Evolutionary conservation across 192 early-diverging fungal species (phyloP), one percentile per base, ranked within the genome.

Genomic region (Backusella mclennaniae): DNA sequence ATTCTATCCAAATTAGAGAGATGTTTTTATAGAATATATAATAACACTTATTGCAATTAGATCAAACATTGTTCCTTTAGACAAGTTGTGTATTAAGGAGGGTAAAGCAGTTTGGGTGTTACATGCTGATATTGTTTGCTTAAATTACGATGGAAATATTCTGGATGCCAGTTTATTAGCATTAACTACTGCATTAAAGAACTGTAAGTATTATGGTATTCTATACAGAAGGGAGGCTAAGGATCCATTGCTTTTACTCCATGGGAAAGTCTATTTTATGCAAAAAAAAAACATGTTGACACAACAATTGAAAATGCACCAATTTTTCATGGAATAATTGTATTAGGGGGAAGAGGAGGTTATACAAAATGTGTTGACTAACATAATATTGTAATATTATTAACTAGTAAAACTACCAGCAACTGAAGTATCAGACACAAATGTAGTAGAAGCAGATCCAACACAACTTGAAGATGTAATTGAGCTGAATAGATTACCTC

Each of bases 81-180:
- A 85, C 42, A 79, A 84, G 38, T 86, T 99, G 36, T 94, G 93
- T 76, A 97, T 99, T 72, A 93, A 92, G 76, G 78, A 84, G 12
- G 92, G 92, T 35, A 86, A 90, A 66, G 95, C 93, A 6, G 94
- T 89, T 21, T 99, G 96, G 97, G 87, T 90, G 33, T 83, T 98
- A 35, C 92, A 94, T 67, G 91, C 91, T 6, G 97, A 99, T 81
- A 91, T 97, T 59, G 91, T 97, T 35, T 97, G 95, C 74, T 74
- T 99, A 35, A 92, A 93, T 73, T 93, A 96, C 79, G 96, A 96
- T 77, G 97, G 97, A 23, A 95, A 95, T 77, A 88, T 95, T 0
- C 53, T 96, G 74, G 97, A 99, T 82, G 95, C 96, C 1, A 91
- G 92, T 26, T 67, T 99, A 21, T 67, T 92, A 35, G 93, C 95